Evolutionary conservation across 2,329 filamentous ascomycete species (phyloP).

Genomic region (Beauveria sp.): DNA sequence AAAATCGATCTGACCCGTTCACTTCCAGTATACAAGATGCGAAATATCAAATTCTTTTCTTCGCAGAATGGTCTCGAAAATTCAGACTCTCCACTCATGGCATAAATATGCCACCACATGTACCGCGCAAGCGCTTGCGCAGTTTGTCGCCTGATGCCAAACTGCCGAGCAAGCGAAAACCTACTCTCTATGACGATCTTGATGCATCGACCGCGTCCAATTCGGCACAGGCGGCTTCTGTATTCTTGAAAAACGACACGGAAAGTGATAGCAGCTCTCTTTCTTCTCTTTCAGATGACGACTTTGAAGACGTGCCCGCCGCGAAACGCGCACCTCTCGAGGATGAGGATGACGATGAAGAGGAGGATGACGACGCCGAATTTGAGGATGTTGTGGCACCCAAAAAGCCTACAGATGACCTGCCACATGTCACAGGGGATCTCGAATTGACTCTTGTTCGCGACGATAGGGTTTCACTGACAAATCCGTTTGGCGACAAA

Average conservation of each 20-base stretch:
- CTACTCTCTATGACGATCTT: slow-evolving; percentile 54
- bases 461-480: slow-evolving; percentile 51
- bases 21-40: background rate
- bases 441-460: slow-evolving; percentile 64
- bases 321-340: slow-evolving; percentile 44
- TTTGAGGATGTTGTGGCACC: slow-evolving; percentile 51
- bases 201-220: slow-evolving; percentile 41
- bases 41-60: background rate
- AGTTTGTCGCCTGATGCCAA: slow-evolving; percentile 23
- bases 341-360: slow-evolving; percentile 34
- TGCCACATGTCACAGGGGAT: slow-evolving; percentile 51
- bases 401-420: slow-evolving; percentile 17
- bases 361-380: slow-evolving; percentile 48
- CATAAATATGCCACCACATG: slow-evolving; percentile 55
- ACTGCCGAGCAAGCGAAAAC: slow-evolving; percentile 34
- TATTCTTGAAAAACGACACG: slow-evolving; percentile 35
- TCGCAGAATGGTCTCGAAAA: background rate
- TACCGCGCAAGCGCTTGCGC: slow-evolving; percentile 59
- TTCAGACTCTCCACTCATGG: background rate
- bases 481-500: slow-evolving; percentile 57
- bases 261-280: slow-evolving; percentile 41
- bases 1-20: background rate
- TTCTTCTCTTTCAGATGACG: slow-evolving; percentile 47
- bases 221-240: slow-evolving; percentile 34
- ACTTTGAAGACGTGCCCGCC: slow-evolving; percentile 57